Evolutionary conservation across 2,329 filamentous ascomycete genomes (phyloP).

Genomic region (Hypoxylon sp.): DNA sequence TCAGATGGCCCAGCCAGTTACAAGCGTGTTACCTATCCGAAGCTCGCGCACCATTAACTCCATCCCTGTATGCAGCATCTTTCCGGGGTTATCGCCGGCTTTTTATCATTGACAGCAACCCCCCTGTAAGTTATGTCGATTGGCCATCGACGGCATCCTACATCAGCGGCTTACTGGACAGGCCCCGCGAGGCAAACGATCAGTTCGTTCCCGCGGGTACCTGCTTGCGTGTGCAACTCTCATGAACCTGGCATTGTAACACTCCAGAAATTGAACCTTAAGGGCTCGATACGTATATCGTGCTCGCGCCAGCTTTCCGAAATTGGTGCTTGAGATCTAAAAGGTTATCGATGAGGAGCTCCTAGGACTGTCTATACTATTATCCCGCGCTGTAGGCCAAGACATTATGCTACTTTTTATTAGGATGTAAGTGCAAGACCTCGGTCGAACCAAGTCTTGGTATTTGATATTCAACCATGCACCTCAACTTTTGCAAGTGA

Average conservation of each 20-base stretch:
- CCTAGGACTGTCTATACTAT: conserved; percentile 8
- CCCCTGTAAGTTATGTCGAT: conserved; percentile 18
- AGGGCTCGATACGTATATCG: conserved; percentile 1
- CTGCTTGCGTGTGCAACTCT: conserved; percentile 43
- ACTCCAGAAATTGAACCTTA: conserved; percentile 22
- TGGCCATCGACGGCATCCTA: conserved; percentile 28
- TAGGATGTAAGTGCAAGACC: conserved; percentile 13
- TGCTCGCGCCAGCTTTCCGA: conserved; percentile 17
- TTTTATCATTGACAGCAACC: conserved; percentile 24
- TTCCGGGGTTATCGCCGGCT: conserved; percentile 40
- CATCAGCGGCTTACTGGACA: conserved; percentile 38
- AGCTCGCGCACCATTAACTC: conserved; percentile 43
- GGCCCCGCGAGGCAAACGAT: conserved; percentile 28
- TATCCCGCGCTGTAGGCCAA: conserved; percentile 10
- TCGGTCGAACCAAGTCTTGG: conserved; percentile 37
- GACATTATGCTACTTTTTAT: conserved; percentile 9
- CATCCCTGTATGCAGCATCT: conserved; percentile 35
- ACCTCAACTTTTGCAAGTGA: conserved; percentile 36
- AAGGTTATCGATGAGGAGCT: conserved; percentile 5
- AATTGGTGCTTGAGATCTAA: background rate
- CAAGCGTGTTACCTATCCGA: conserved; percentile 27
- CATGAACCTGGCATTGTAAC: conserved; percentile 32
- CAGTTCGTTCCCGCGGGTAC: conserved; percentile 43
- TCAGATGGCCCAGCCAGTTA: conserved; percentile 29
- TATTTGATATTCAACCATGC: conserved; percentile 40